Evolutionary conservation across 2,329 filamentous ascomycete species (phyloP).

Genomic region (Teratosphaeria zuluensis): DNA sequence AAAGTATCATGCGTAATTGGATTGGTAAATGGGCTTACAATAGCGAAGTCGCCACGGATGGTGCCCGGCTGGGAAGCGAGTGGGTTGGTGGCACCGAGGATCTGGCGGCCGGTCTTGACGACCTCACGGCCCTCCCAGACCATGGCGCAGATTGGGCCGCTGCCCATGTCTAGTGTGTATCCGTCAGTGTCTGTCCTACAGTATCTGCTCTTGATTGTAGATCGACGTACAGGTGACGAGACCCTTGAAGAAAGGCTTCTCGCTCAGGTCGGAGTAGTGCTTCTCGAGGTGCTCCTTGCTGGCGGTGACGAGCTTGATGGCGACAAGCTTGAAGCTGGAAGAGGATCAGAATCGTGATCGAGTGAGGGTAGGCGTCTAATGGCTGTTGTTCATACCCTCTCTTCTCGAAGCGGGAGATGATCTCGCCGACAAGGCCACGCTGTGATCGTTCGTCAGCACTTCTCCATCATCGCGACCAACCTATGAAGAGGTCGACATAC

Average conservation of each 20-base stretch:
- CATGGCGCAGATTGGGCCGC: constrained; percentile 97
- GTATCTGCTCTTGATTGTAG: background rate
- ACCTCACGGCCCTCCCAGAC: constrained; percentile 98
- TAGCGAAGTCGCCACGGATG: constrained; percentile 90
- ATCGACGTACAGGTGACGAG: constrained; percentile 70
- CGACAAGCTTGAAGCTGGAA: constrained; percentile 86
- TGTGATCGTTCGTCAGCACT: constrained; percentile 28
- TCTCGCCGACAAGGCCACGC: constrained; percentile 96
- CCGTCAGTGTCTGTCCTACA: background rate
- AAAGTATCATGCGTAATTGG: background rate
- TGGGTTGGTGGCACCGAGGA: constrained; percentile 99
- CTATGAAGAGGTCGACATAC: constrained; percentile 52
- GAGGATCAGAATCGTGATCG: constrained; percentile 2
- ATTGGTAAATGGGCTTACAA: constrained; percentile 36
- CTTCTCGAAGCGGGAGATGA: constrained; percentile 96
- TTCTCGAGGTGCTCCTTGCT: constrained; percentile 92
- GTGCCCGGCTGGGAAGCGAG: constrained; percentile 88
- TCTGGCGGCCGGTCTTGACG: constrained; percentile 94
- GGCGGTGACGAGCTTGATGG: constrained; percentile 89
- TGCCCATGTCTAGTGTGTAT: constrained; percentile 69
- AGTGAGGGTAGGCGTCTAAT: background rate
- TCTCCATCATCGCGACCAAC: background rate
- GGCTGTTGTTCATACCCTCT: constrained; percentile 56
- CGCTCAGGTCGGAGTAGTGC: constrained; percentile 88
- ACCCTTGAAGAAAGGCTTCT: constrained; percentile 94